Conservation (phyloP, 345 rosid species). For the Atalantia buxifolia region DNA sequence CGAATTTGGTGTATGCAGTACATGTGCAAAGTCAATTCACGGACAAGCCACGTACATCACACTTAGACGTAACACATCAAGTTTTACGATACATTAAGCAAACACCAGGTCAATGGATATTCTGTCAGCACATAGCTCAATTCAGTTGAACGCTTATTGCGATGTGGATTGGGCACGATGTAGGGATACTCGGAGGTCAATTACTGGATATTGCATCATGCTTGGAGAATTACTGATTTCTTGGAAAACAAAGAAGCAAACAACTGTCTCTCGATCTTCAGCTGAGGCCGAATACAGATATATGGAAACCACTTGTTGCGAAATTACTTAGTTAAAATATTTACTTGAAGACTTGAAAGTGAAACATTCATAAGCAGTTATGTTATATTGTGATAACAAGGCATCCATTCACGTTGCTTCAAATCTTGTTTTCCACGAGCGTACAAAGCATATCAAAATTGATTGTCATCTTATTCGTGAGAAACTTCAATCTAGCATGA, state of each 20-base stretch:
- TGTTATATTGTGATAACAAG: neutral
- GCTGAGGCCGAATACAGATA: neutral
- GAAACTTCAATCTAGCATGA: neutral
- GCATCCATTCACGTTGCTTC: neutral
- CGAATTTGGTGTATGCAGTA: neutral
- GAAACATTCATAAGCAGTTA: neutral
- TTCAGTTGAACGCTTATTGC: neutral
- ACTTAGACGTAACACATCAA: neutral
- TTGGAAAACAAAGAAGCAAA: constrained; percentile 11
- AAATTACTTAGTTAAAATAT: neutral
- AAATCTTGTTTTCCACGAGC: neutral
- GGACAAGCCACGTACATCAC: neutral
- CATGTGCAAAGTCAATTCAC: neutral
- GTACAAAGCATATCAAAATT: neutral
- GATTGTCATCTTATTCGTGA: neutral
- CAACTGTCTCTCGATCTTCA: neutral
- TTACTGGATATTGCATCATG: neutral
- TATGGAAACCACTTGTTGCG: constrained; percentile 1
- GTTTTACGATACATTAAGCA: neutral
- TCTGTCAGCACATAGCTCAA: neutral
- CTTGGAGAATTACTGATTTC: neutral
- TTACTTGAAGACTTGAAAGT: neutral
- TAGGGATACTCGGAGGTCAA: neutral
- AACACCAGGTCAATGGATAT: neutral
- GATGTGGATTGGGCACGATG: neutral